These are phyloP conservation scores for Erigeron canadensis DNA, from an alignment of 129 eudicot genomes.

Conservation along the genomic window DNA sequence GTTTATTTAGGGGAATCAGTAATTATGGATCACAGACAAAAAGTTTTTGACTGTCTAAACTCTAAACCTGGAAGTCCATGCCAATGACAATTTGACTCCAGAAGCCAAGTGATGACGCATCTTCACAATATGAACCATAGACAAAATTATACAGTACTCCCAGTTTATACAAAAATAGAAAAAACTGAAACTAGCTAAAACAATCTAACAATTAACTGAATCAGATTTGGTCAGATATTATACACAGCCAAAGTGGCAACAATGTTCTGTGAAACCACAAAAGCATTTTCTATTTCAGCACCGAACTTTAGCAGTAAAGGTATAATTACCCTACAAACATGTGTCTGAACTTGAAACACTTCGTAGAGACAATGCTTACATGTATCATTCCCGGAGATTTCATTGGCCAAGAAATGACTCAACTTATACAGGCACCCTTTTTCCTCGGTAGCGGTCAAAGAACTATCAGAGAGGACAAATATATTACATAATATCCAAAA, in stretches of 20 bases:
- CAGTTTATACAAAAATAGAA: not conserved
- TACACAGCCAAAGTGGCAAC: constrained; percentile 33
- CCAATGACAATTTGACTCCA: not conserved
- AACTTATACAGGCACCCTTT: constrained; percentile 60
- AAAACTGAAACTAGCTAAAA: constrained; percentile 3
- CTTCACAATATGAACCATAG: not conserved
- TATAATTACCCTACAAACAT: constrained; percentile 11
- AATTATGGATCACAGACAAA: too few species aligned
- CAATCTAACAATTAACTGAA: constrained; percentile 10
- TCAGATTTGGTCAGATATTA: not conserved
- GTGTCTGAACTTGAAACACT: constrained; percentile 3
- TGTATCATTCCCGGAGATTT: not conserved
- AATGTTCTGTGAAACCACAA: not conserved
- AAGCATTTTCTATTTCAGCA: constrained; percentile 19
- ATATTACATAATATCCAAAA: not conserved
- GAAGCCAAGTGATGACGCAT: not conserved
- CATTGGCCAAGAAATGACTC: constrained; percentile 6
- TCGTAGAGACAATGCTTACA: not conserved
- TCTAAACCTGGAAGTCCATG: not conserved
- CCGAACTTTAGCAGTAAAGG: constrained; percentile 9
- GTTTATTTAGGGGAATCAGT: too few species aligned
- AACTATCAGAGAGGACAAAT: constrained; percentile 35
- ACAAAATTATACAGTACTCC: not conserved
- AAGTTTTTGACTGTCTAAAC: not conserved
- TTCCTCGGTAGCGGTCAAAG: constrained; percentile 64